These are phyloP conservation scores for Saccharum hybrid DNA, from an alignment of 202 grass and related monocot genomes.

Conservation along the genomic window DNA sequence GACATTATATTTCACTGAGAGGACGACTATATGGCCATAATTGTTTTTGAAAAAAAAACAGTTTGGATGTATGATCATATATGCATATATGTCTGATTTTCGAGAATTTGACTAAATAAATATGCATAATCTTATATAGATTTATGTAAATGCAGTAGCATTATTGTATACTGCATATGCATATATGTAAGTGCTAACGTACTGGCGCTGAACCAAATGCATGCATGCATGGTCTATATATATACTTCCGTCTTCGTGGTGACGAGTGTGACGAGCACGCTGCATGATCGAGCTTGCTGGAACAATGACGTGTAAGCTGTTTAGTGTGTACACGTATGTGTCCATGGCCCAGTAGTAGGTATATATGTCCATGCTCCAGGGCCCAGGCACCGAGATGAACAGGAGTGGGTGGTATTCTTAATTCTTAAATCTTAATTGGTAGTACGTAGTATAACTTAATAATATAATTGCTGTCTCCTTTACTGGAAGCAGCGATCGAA, in stretches of 20 bases:
- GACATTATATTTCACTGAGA: neutral
- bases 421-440: neutral
- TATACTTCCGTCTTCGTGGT: neutral
- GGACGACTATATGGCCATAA: neutral
- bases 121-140: neutral
- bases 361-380: neutral
- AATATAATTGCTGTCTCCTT: too few species aligned
- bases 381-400: neutral
- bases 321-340: neutral
- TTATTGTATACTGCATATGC: neutral
- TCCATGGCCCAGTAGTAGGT: neutral
- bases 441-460: too few species aligned
- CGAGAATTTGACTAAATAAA: neutral
- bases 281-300: constrained; percentile 9
- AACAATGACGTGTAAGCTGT: constrained; percentile 16
- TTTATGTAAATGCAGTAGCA: neutral
- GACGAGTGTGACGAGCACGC: neutral
- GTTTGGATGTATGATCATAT: neutral
- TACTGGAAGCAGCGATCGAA: neutral
- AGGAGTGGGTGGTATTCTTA: neutral
- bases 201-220: constrained; percentile 3
- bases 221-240: neutral
- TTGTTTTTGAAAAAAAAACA: neutral
- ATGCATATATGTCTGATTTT: too few species aligned
- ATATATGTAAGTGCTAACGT: neutral